Base-by-base conservation (phyloP, 2,329 filamentous ascomycete genomes). In the Aspergillus carbonarius region DNA sequence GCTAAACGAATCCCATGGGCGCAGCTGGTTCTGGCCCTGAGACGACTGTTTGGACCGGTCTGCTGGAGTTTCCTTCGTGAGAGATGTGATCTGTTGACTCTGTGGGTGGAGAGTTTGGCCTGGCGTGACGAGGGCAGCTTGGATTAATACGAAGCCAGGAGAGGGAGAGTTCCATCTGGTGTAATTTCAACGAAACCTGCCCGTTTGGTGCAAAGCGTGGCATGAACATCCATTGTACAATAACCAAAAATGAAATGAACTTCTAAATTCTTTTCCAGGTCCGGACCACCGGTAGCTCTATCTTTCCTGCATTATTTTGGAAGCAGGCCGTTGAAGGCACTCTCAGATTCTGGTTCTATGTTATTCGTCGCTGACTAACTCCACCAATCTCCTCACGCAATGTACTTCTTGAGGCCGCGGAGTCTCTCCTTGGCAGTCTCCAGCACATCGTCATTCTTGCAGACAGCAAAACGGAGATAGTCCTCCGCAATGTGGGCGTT, bases 401-500 rank as follows among this genome's bases (percentile, higher is more conserved):
- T 89, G 66, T 88, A 92, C 77, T 87, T 87, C 81, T 85, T 91
- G 76, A 93, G 67, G 0, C 87, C 88, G 61, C 88, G 82, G 66
- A 95, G 76, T 60, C 90, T 80, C 72, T 90, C 85, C 81, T 93
- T 93, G 2, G 91, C 91, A 55, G 84, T 84, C 74, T 93, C 90
- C 20, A 95, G 77, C 37, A 98, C 86, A 44, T 91, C 85, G 71
- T 99, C 92, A 34, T 93, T 86, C 82, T 99, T 99, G 81, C 95
- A 99, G 1, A 99, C 92, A 0, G 95, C 95, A 73, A 98, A 98
- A 23, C 95, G 84, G 70, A 99, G 83, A 79, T 96, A 99, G 69
- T 98, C 89, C 80, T 97, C 91, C 0, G 91, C 95, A 67, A 97
- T 86, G 68, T 90, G 86, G 27, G 90, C 86, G 70, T 96, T 96